Base-by-base conservation (phyloP, 768 basidiomycete genomes). In the Termitomyces sp. region DNA sequence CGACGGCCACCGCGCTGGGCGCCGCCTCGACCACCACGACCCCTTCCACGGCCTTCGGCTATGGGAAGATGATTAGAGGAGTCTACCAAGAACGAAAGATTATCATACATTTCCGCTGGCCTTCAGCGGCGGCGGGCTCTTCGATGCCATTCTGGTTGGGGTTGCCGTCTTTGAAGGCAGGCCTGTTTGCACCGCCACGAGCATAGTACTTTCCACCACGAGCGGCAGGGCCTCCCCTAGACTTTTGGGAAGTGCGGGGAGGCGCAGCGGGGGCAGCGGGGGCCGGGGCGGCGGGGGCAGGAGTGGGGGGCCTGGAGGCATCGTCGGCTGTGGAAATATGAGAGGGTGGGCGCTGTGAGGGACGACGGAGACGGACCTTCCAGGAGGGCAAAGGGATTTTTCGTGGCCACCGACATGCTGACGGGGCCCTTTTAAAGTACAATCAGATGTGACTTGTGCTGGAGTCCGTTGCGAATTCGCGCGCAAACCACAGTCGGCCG, bases 391-490 rank as follows among this genome's bases (percentile, higher is more conserved):
- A 92, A 93, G 63, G 86, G 86, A 77, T 91, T 92, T 83, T 76
- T 85, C 70, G 84, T 84, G 77, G 87, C 90, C 83, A 92, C 89
- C 88, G 90, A 91, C 89, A 93, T 91, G 68, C 73, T 83, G 81
- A 78, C 81, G 84, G 84, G 79, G 83, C 81, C 78, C 72, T 74
- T 78, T 78, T 68, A 58, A 48, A 57, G 65, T 61, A 64, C 63
- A 67, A 60, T 70, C 67, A 76, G 65, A 33, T 33, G 31, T 10
- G 31, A 33, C 31, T 33, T 33, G 31, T 33, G 31, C 31, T 33
- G 3, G 31, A 63, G 51, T 54, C 50, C 21, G 53, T 21, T 43
- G 57, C 42, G 50, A 49, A 30, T 58, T 53, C 57, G 53, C 50
- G 40, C 57, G 50, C 23, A 38, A 50, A 46, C 17, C 46, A 33